Conservation (phyloP, 2,329 filamentous ascomycete species). For the Paecilomyces niveus region DNA sequence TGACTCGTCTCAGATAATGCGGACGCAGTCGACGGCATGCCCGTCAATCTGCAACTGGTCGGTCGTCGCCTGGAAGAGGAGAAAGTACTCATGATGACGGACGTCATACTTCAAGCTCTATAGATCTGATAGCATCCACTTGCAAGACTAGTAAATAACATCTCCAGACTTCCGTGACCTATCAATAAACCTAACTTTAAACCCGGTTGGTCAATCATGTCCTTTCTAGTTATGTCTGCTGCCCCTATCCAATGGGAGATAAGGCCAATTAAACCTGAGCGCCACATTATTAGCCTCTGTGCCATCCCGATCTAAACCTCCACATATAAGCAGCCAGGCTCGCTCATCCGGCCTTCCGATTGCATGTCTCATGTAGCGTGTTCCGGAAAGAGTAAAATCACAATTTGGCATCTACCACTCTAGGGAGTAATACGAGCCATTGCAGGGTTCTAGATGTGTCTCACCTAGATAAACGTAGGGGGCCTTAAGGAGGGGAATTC, state of each 20-base stretch:
- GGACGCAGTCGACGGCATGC: slow-evolving; percentile 12
- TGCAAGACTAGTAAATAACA: background rate
- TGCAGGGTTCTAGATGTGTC: background rate
- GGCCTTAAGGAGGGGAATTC: background rate
- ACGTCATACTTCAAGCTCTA: background rate
- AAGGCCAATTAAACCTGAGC: background rate
- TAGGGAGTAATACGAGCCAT: background rate
- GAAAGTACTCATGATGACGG: slow-evolving; percentile 26
- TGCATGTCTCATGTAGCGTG: background rate
- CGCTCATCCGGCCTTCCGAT: background rate
- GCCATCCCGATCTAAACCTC: background rate
- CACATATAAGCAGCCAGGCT: background rate
- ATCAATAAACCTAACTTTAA: background rate
- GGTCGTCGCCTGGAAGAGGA: slow-evolving; percentile 25
- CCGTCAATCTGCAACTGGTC: slow-evolving; percentile 23
- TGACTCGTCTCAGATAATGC: slow-evolving; percentile 3
- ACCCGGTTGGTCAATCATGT: background rate
- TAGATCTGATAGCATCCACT: background rate
- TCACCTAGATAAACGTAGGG: background rate
- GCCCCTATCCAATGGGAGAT: background rate
- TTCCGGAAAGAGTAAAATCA: background rate
- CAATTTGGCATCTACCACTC: background rate
- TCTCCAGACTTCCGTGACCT: background rate
- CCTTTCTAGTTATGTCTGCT: background rate
- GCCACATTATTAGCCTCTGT: background rate